Base-by-base conservation (phyloP, 2,329 filamentous ascomycete genomes). In the Colletotrichum chrysophilum region DNA sequence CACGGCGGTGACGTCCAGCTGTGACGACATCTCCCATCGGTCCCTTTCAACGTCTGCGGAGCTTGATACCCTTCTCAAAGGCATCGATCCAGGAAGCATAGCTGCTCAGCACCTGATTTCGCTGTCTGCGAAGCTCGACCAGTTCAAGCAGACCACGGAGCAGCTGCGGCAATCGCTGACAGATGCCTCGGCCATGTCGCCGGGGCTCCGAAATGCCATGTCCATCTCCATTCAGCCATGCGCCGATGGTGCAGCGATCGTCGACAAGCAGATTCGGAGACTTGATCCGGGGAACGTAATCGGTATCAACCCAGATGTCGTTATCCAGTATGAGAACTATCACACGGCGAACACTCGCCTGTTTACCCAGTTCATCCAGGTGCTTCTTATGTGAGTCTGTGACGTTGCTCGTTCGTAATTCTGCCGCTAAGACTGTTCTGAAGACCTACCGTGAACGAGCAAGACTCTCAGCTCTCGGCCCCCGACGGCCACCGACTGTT, bases 261-360 rank as follows among this genome's bases (percentile, higher is more conserved):
- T 85, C 48, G 81, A 81, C 55, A 85, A 85, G 76, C 84, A 85
- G 79, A 67, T 83, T 1, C 80, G 82, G 80, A 79, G 83, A 5
- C 71, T 85, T 66, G 80, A 81, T 36, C 70, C 78, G 0, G 78
- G 80, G 24, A 82, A 78, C 24, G 71, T 81, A 28, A 62, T 65
- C 1, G 66, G 74, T 14, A 16, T 83, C 26, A 80, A 84, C 69
- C 72, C 76, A 28, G 78, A 78, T 10, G 81, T 81, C 75, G 38
- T 84, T 30, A 34, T 66, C 9, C 78, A 78, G 18, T 80, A 83
- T 12, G 76, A 78, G 32, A 75, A 80, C 32, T 75, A 79, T 3
- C 68, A 84, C 5, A 67, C 76, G 28, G 75, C 80, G 7, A 82
- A 81, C 75, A 77, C 76, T 9, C 77, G 79, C 6, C 24, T 83